Evolutionary conservation across 768 basidiomycete species (phyloP), one percentile per base, ranked within the genome.

Genomic region (Serendipita sp.): DNA sequence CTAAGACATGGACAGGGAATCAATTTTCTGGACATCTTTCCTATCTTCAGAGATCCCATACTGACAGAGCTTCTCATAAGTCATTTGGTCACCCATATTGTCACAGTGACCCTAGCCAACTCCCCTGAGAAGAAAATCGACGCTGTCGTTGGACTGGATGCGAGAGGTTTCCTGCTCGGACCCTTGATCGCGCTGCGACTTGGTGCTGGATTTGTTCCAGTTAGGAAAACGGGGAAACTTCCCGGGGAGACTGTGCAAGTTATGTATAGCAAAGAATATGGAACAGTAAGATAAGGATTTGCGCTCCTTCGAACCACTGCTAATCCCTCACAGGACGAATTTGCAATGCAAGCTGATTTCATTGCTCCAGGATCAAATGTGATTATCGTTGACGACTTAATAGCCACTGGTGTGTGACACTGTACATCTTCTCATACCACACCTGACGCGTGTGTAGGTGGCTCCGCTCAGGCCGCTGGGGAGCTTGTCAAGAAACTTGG

Each of bases 201-300:
- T 32, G 90, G 91, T 32, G 93, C 93, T 1, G 90, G 91, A 10
- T 99, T 99, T 69, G 92, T 96, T 2, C 94, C 96, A 1, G 93
- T 98, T 38, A 81, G 96, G 66, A 99, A 99, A 76, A 77, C 78
- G 67, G 94, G 93, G 3, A 99, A 98, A 74, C 80, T 99, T n/a
- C 96, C 96, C 3, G 96, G 96, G 52, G 71, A 83, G 69, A 88
- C 86, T 72, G 80, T 85, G 52, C 78, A 79, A 36, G 86, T 83
- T 2, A 80, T 79, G 23, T 99, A 92, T 69, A 83, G 85, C 74
- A 96, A 96, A 78, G 96, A 99, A 73, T 96, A 97, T 69, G 94
- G 93, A 51, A 71, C 74, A n/a, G 91, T 91, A 69, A 65, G 70
- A 34, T 30, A 23, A 65, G 34, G 13, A 46, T 46, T 38, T 62